A percentile compares a stretch with the other conserved stretches of the same genome.
Conservation (phyloP, 208 protist genomes). For the Herpetomonas tarakana region DNA sequence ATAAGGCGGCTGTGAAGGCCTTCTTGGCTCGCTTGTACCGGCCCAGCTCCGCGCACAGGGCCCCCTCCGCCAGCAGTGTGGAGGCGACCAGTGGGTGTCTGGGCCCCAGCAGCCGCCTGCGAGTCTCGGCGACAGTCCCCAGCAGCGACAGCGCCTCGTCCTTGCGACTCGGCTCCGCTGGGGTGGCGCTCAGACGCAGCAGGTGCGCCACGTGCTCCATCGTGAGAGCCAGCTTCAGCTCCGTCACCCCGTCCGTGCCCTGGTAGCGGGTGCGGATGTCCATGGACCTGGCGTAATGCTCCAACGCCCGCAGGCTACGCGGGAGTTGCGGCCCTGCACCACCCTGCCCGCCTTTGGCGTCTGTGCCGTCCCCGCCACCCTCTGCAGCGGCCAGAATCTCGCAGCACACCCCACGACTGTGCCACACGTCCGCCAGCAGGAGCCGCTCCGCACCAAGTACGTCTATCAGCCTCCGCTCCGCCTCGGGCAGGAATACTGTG, state of each 20-base stretch:
- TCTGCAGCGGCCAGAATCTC: slow-evolving; percentile 9
- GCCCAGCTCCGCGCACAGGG: slow-evolving; percentile 33
- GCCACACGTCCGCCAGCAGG: slow-evolving; percentile 54
- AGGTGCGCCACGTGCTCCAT: slow-evolving; percentile 65
- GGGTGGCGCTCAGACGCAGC: slow-evolving; percentile 22
- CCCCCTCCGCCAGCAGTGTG: slow-evolving; percentile 24
- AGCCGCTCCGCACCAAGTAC: slow-evolving; percentile 28
- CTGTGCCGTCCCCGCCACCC: background rate
- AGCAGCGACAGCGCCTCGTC: slow-evolving; percentile 41
- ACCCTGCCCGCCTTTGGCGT: too few relatives aligned
- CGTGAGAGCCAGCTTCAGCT: slow-evolving; percentile 61
- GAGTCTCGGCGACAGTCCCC: slow-evolving; percentile 33
- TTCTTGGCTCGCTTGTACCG: slow-evolving; percentile 14
- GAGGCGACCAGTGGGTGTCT: slow-evolving; percentile 33
- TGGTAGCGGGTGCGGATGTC: background rate
- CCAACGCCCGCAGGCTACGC: background rate
- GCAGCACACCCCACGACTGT: slow-evolving; percentile 59
- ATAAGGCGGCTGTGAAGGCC: slow-evolving; percentile 2
- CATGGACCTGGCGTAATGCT: background rate
- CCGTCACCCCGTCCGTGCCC: slow-evolving; percentile 12
- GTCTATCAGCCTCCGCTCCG: slow-evolving; percentile 23
- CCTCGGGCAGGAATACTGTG: slow-evolving; percentile 25
- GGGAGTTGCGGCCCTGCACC: too few relatives aligned
- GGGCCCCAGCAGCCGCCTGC: slow-evolving; percentile 34
- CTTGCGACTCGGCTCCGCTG: background rate